phyloP scores from a whole-genome alignment of 805 yeast genomes.

The Kodamaea neixiangensis region DNA sequence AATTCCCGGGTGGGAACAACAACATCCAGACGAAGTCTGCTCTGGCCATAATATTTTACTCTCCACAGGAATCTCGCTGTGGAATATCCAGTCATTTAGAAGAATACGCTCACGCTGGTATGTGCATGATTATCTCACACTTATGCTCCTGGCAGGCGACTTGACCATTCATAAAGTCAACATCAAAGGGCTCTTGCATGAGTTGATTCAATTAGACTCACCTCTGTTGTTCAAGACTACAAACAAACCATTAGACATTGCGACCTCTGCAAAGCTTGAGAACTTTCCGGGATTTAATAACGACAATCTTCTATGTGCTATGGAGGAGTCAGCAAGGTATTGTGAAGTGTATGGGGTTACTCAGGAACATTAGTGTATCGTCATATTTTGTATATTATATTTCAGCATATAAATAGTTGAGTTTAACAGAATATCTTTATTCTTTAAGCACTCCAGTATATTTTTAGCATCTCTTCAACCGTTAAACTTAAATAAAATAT shows the following conservation, averaged over 20 bases:
- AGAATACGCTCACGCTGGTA: constrained; percentile 13
- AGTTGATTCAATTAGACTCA: constrained; percentile 11
- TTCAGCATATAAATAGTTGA: too few relatives aligned
- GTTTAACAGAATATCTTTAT: too few relatives aligned
- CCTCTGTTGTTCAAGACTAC: constrained; percentile 6
- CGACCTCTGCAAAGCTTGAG: not conserved
- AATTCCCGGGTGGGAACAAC: constrained; percentile 28
- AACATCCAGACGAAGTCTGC: constrained; percentile 26
- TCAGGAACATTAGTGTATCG: too few relatives aligned
- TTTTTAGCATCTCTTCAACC: too few relatives aligned
- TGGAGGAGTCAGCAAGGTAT: constrained; percentile 13
- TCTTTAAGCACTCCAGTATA: too few relatives aligned
- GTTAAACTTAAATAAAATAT: too few relatives aligned
- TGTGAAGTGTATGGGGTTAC: constrained; percentile 14
- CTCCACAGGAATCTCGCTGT: constrained; percentile 47
- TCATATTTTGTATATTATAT: too few relatives aligned
- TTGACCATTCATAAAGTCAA: constrained; percentile 21
- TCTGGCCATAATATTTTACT: constrained; percentile 40
- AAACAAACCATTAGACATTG: not conserved
- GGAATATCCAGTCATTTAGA: constrained; percentile 24
- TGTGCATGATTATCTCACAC: constrained; percentile 19
- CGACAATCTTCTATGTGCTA: constrained; percentile 19
- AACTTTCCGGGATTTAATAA: constrained; percentile 13
- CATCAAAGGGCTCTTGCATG: constrained; percentile 20
- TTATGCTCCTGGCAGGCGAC: constrained; percentile 22